phyloP scores from a whole-genome alignment of 805 yeast species.

The Wickerhamomyces mucosus region DNA sequence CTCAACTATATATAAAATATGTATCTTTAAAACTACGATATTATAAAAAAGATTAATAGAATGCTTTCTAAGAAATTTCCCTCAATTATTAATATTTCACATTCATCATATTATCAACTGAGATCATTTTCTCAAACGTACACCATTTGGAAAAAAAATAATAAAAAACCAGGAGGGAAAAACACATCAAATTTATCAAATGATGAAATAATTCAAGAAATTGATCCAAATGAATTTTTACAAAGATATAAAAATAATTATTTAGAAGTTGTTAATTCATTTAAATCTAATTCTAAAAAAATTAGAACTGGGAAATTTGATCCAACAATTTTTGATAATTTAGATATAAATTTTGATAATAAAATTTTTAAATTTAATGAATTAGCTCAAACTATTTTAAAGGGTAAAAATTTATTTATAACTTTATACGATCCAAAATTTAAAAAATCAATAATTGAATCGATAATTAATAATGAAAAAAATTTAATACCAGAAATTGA shows the following conservation, averaged over 20 bases:
- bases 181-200: too few species aligned
- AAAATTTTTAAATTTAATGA: slow-evolving; percentile 43
- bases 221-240: slow-evolving; percentile 15
- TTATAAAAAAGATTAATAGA: too few species aligned
- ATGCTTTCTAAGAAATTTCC: too few species aligned
- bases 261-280: slow-evolving; percentile 38
- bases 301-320: slow-evolving; percentile 62
- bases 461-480: slow-evolving; percentile 58
- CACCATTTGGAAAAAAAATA: too few species aligned
- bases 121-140: too few species aligned
- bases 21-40: too few species aligned
- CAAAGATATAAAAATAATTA: slow-evolving; percentile 22
- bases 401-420: slow-evolving; percentile 62
- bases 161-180: too few species aligned
- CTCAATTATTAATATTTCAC: too few species aligned
- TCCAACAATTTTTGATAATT: slow-evolving; percentile 53
- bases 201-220: too few species aligned
- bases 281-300: slow-evolving; percentile 48
- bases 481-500: slow-evolving; percentile 78
- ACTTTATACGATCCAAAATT: slow-evolving; percentile 83
- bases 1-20: too few species aligned
- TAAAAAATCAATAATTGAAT: slow-evolving; percentile 57
- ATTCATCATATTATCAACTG: too few species aligned
- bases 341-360: slow-evolving; percentile 41
- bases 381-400: slow-evolving; percentile 61